These are phyloP conservation scores for Eucommia ulmoides DNA, from an alignment of 257 asterid species.

Conservation along the genomic window DNA sequence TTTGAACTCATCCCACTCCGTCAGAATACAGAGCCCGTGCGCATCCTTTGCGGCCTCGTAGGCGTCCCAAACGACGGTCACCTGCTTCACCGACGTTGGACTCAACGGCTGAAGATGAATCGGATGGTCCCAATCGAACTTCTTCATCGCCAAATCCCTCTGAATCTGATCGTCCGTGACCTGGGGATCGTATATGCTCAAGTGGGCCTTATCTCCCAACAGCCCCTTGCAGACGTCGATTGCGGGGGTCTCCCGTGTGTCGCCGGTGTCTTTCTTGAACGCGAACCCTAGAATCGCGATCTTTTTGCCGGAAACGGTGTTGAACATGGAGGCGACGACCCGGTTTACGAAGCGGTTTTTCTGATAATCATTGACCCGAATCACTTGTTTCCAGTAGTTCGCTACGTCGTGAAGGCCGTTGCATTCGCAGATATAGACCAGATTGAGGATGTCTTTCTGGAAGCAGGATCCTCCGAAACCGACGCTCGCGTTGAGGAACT, in stretches of 20 bases:
- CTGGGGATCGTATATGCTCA: conserved; percentile 44
- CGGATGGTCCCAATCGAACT: conserved; percentile 40
- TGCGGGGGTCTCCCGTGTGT: conserved; percentile 42
- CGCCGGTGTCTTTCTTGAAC: conserved; percentile 48
- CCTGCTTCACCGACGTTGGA: conserved; percentile 14
- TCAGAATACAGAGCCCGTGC: conserved; percentile 24
- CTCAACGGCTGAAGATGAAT: conserved; percentile 21
- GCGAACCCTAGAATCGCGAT: conserved; percentile 38
- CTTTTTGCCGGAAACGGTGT: conserved; percentile 36
- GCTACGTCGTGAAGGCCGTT: conserved; percentile 39
- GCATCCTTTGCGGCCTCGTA: conserved; percentile 29
- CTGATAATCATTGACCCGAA: conserved; percentile 40
- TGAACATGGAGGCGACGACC: conserved; percentile 40
- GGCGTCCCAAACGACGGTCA: conserved; percentile 19
- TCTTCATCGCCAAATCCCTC: conserved; percentile 30
- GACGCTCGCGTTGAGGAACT: conserved; percentile 42
- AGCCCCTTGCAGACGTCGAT: conserved; percentile 40
- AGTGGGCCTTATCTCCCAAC: conserved; percentile 26
- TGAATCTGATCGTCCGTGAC: conserved; percentile 29
- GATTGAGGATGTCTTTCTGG: conserved; percentile 40
- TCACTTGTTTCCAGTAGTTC: conserved; percentile 43
- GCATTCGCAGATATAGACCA: conserved; percentile 44
- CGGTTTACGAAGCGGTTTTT: conserved; percentile 34
- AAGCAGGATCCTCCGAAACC: conserved; percentile 53
- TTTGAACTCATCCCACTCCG: conserved; percentile 32